These are phyloP conservation scores for Kodamaea nitidulidarum DNA, from an alignment of 805 yeast genomes.

Conservation along the genomic window DNA sequence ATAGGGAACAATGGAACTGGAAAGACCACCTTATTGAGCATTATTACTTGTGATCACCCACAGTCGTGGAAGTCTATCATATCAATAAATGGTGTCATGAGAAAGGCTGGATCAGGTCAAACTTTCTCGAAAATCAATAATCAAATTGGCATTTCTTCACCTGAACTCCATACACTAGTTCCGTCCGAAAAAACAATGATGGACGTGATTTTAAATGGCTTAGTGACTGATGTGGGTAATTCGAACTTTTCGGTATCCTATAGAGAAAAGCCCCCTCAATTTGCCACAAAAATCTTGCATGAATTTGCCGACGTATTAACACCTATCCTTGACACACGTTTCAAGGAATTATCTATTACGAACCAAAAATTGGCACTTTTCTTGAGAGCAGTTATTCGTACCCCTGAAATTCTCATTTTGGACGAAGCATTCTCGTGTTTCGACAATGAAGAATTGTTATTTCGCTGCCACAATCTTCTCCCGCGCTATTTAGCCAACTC, in stretches of 20 bases:
- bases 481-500: constrained; percentile 34
- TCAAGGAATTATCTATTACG: constrained; percentile 57
- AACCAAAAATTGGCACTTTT: constrained; percentile 77
- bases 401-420: constrained; percentile 72
- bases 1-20: constrained; percentile 92
- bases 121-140: constrained; percentile 77
- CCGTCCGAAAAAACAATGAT: constrained; percentile 51
- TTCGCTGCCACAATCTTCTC: constrained; percentile 30
- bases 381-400: constrained; percentile 70
- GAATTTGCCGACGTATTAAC: constrained; percentile 29
- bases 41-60: constrained; percentile 93
- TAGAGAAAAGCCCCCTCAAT: constrained; percentile 21
- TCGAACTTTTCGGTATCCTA: constrained; percentile 44
- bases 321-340: constrained; percentile 32
- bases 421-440: constrained; percentile 94
- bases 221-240: constrained; percentile 54
- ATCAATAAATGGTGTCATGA: constrained; percentile 56
- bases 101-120: constrained; percentile 68
- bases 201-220: constrained; percentile 70
- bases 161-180: constrained; percentile 87
- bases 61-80: constrained; percentile 85
- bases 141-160: constrained; percentile 81
- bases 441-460: constrained; percentile 51
- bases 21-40: constrained; percentile 79
- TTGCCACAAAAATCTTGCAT: constrained; percentile 18